These are phyloP conservation scores for Mycena venus DNA, from an alignment of 768 basidiomycete genomes.

Conservation along the genomic window DNA sequence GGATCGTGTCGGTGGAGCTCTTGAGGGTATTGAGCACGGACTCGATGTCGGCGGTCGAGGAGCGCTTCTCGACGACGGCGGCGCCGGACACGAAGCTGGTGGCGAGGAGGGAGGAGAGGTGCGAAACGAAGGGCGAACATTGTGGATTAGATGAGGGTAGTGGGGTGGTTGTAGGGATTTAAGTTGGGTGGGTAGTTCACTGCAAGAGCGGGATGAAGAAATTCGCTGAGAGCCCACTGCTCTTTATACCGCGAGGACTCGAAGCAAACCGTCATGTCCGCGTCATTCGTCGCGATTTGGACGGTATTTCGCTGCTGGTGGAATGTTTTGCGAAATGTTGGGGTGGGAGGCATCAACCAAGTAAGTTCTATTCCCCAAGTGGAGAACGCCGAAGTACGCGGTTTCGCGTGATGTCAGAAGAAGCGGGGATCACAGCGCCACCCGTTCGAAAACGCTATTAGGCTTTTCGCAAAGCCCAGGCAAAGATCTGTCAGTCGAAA, in stretches of 20 bases:
- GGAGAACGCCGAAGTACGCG: not conserved
- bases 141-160: not conserved
- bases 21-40: constrained; percentile 37
- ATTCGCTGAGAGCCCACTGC: not conserved
- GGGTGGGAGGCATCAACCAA: constrained; percentile 11
- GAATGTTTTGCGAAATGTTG: not conserved
- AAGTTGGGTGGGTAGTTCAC: not conserved
- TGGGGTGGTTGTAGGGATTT: not conserved
- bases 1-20: constrained; percentile 33
- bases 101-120: constrained; percentile 19
- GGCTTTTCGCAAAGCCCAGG: not conserved
- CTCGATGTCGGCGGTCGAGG: constrained; percentile 36
- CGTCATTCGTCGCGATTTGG: too few species aligned
- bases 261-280: not conserved
- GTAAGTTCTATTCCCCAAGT: not conserved
- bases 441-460: not conserved
- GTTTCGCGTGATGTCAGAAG: not conserved
- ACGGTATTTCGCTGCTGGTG: not conserved
- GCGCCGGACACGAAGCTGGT: constrained; percentile 28
- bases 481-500: too few species aligned
- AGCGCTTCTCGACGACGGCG: constrained; percentile 15
- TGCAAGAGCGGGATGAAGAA: not conserved
- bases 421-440: not conserved
- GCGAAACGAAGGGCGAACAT: constrained; percentile 34
- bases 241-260: not conserved